Evolutionary conservation across 371 early-diverging fungal species (phyloP), one percentile per base, ranked within the genome.

Genomic region (Chytridium lagenaria): DNA sequence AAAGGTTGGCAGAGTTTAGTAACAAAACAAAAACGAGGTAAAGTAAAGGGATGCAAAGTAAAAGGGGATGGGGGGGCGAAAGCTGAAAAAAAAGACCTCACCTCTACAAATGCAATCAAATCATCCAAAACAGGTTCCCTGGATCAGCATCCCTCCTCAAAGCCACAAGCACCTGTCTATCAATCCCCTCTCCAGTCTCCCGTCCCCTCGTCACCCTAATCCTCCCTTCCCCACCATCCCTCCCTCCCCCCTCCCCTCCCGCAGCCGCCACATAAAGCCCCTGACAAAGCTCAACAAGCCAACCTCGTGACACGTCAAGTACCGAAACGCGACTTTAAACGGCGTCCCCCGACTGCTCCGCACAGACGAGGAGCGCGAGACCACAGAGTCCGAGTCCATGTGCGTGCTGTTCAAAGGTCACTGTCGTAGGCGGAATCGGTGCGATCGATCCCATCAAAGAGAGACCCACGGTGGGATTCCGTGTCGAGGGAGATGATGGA

Each of bases 51-150:
- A n/a, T n/a, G n/a, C n/a, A n/a, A n/a, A n/a, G n/a, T n/a, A 34
- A 23, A 28, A 61, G 30, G 26, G 34, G 34, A 16, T 30, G 34
- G 36, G 26, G n/a, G n/a, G n/a, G 5, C 12, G 34, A 26, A 61
- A 61, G 2, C 7, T 22, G 34, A 61, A 37, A 37, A n/a, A n/a
- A n/a, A n/a, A n/a, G 23, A 37, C 30, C 36, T 2, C 22, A 69
- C 70, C 70, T 71, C 71, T 5, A 71, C 64, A 71, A 71, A n/a
- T 2, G 71, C 71, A 31, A 71, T 40, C 7, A 71, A 26, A 40
- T 71, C 71, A 7, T 71, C 64, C 7, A 71, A 10, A 3, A 31
- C 34, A 15, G 50, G 49, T 10, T 71, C 71, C 16, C n/a, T 1
- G 71, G 71, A 50, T 71, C 71, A 2, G 71, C 50, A 37, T 71